These are phyloP conservation scores for Phytophthora melonis DNA, from an alignment of 352 stramenopile genomes.

Conservation along the genomic window DNA sequence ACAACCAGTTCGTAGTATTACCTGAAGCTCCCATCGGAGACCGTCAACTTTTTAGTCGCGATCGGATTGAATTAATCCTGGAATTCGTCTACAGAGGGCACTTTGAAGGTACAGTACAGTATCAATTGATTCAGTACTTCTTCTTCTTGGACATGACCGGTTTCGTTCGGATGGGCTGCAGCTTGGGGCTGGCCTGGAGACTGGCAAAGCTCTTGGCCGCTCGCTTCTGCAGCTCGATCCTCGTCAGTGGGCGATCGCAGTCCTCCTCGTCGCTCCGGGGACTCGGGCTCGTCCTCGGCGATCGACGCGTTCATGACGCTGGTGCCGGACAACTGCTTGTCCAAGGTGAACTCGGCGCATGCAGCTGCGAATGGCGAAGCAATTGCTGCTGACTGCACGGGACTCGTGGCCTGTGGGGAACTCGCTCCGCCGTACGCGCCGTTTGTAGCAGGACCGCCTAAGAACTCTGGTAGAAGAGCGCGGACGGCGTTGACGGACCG, in stretches of 20 bases:
- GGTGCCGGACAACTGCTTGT: constrained; percentile 18
- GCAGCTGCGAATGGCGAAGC: constrained; percentile 1
- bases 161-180: constrained; percentile 47
- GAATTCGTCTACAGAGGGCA: not conserved
- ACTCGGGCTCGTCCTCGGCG: constrained; percentile 52
- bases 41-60: constrained; percentile 1
- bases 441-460: constrained; percentile 16
- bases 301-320: constrained; percentile 51
- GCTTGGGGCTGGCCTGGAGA: constrained; percentile 59
- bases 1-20: too few species aligned
- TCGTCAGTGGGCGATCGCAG: constrained; percentile 66
- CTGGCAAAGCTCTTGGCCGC: constrained; percentile 61
- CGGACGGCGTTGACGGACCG: constrained; percentile 60
- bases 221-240: constrained; percentile 68
- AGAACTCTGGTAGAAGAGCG: constrained; percentile 55
- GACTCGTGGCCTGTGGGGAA: constrained; percentile 22
- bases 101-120: not conserved
- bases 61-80: constrained; percentile 1
- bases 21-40: not conserved
- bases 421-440: constrained; percentile 15
- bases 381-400: not conserved
- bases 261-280: constrained; percentile 73
- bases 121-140: constrained; percentile 32
- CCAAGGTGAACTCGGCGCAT: constrained; percentile 16
- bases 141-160: constrained; percentile 50